A percentile compares a stretch with the other conserved stretches of the same genome.
phyloP scores from a whole-genome alignment of 2,329 filamentous ascomycete species.

The Talaromyces atroroseus region DNA sequence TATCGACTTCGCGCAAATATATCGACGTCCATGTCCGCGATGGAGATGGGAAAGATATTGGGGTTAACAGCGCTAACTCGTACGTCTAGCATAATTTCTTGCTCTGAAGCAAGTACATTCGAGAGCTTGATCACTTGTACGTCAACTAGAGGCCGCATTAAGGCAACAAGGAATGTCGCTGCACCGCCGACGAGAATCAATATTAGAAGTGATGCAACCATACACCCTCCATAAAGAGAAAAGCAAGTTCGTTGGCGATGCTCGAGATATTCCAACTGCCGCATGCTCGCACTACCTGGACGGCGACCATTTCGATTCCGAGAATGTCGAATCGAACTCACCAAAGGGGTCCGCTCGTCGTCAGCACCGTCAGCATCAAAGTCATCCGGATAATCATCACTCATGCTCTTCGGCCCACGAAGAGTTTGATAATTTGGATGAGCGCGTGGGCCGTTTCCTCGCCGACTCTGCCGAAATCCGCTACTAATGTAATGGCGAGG shows the following conservation, averaged over 20 bases:
- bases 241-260: slow-evolving; percentile 60
- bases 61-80: slow-evolving; percentile 85
- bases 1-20: slow-evolving; percentile 93
- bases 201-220: slow-evolving; percentile 76
- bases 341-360: slow-evolving; percentile 80
- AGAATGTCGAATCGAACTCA: slow-evolving; percentile 57
- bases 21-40: slow-evolving; percentile 82
- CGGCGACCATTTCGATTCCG: slow-evolving; percentile 54
- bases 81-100: slow-evolving; percentile 91
- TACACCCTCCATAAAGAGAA: slow-evolving; percentile 75
- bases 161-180: slow-evolving; percentile 83
- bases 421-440: slow-evolving; percentile 44
- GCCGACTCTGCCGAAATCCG: slow-evolving; percentile 60
- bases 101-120: slow-evolving; percentile 87
- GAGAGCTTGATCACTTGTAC: slow-evolving; percentile 75
- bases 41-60: slow-evolving; percentile 81
- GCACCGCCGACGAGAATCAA: slow-evolving; percentile 77
- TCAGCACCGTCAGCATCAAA: slow-evolving; percentile 78
- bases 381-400: slow-evolving; percentile 66
- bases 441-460: slow-evolving; percentile 66
- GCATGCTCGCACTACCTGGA: slow-evolving; percentile 52
- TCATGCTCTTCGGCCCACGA: slow-evolving; percentile 50
- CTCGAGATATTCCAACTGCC: slow-evolving; percentile 68
- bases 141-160: slow-evolving; percentile 76
- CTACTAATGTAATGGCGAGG: slow-evolving; percentile 47